A percentile compares a stretch with the other conserved stretches of the same genome.
Evolutionary conservation across 2,329 filamentous ascomycete genomes (phyloP).

Genomic region (Didymosphaeria variabile): DNA sequence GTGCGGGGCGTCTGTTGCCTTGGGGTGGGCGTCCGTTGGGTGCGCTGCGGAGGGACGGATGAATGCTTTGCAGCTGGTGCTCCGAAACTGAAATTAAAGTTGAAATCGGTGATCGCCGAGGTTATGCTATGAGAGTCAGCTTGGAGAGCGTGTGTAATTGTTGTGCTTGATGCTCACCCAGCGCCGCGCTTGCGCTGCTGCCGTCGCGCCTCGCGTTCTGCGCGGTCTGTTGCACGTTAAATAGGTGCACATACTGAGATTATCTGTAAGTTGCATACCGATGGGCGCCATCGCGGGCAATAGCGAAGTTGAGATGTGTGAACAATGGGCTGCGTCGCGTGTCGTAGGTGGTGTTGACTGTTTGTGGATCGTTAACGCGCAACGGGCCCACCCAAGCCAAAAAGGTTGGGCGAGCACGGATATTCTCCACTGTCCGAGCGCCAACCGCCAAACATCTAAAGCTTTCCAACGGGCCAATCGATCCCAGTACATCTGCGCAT

Average conservation of each 20-base stretch:
- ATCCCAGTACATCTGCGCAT: not conserved
- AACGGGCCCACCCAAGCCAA: not conserved
- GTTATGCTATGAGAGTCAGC: slow-evolving; percentile 53
- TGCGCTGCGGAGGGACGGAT: slow-evolving; percentile 37
- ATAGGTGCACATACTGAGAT: not conserved
- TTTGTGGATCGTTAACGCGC: slow-evolving; percentile 19
- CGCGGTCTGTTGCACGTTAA: slow-evolving; percentile 44
- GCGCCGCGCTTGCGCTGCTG: slow-evolving; percentile 67
- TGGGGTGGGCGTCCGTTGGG: slow-evolving; percentile 35
- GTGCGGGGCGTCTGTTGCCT: slow-evolving; percentile 26
- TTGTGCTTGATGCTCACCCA: slow-evolving; percentile 55
- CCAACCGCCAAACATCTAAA: slow-evolving; percentile 3
- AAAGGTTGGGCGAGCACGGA: slow-evolving; percentile 1
- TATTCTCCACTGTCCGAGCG: slow-evolving; percentile 17
- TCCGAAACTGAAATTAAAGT: slow-evolving; percentile 50
- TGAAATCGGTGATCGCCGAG: slow-evolving; percentile 60
- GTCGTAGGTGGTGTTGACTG: slow-evolving; percentile 19
- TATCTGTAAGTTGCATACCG: slow-evolving; percentile 32
- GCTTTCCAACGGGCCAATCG: slow-evolving; percentile 5
- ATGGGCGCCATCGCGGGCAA: slow-evolving; percentile 41
- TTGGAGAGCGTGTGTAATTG: slow-evolving; percentile 7
- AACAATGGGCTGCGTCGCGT: slow-evolving; percentile 5
- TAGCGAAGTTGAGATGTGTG: not conserved
- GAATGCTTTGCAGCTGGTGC: slow-evolving; percentile 34
- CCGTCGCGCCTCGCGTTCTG: slow-evolving; percentile 60